Base-by-base conservation (phyloP, 495 filamentous ascomycete genomes). In the Neurospora africana region DNA sequence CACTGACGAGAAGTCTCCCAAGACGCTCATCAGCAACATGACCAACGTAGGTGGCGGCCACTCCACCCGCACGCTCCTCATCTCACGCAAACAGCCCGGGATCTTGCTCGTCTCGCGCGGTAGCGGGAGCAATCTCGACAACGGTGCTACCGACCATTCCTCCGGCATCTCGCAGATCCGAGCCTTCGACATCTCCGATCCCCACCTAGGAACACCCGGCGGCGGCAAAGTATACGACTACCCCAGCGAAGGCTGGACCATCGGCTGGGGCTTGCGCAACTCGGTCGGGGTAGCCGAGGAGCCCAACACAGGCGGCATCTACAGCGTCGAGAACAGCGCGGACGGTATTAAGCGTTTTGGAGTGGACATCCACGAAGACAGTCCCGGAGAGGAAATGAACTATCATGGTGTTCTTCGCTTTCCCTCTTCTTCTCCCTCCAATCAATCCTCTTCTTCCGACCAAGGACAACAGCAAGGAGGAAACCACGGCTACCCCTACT, bases 341-440 rank as follows among this genome's bases (percentile, higher is more conserved):
- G 91, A 93, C 75, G 69, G 91, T 8, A 82, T 92, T n/a, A 74
- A 70, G 10, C 84, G 91, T 13, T 40, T 47, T 0, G 85, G 84
- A 1, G 72, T 79, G 23, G 89, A 92, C 73, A 86, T 92, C 41
- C 90, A 92, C 75, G 76, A 86, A 47, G 84, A 92, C 44, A 93
- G 93, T 74, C 91, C 91, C 0, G 90, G 88, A 15, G 91, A 93
- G 77, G 90, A 93, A 74, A 78, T 93, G 71, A 94, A 93, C 77
- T 91, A 84, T 79, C 88, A 90, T 17, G 91, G 91, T 2, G 84
- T 84, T 53, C 81, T 92, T 5, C 53, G 7, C 27, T 15, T 65
- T 17, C 53, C 53, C 23, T 61, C 47, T 30, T 61, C 13, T 0
- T 27, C 47, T 5, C 0, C n/a, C 44, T 15, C 44, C 27, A 84